Conservation (phyloP, 345 rosid genomes). For the Ailanthus altissimus region DNA sequence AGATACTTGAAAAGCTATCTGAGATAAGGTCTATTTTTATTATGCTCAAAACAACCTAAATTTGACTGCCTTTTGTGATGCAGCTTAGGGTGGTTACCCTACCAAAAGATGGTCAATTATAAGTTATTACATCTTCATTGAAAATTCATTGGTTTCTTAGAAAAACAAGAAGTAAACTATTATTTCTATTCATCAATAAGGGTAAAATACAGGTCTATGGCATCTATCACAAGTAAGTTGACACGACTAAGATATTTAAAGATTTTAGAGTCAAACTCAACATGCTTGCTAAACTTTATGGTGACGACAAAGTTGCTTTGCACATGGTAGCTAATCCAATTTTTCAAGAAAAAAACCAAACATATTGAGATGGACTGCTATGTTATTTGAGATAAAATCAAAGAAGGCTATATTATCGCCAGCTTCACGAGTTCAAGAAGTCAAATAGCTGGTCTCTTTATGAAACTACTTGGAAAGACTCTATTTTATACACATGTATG, state of each 20-base stretch:
- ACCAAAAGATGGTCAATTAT: neutral
- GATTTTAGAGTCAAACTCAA: neutral
- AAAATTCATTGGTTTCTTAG: too few species aligned
- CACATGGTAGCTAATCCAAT: neutral
- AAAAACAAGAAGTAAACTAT: too few species aligned
- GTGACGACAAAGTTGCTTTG: neutral
- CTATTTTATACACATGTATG: neutral
- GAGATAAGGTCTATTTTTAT: neutral
- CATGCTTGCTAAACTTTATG: neutral
- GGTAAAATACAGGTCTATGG: neutral
- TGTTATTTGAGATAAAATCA: neutral
- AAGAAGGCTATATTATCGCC: neutral
- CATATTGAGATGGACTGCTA: neutral
- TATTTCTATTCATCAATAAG: too few species aligned
- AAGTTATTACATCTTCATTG: neutral
- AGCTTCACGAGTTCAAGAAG: too few species aligned
- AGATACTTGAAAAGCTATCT: neutral
- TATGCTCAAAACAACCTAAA: neutral
- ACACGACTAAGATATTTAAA: neutral
- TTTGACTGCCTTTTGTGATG: neutral
- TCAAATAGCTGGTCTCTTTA: neutral
- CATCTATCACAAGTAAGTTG: neutral
- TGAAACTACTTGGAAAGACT: neutral
- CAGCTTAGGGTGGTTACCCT: neutral
- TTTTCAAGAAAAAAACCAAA: neutral